Evolutionary conservation across 2,329 filamentous ascomycete genomes (phyloP), one percentile per base, ranked within the genome.

Genomic region (Pseudocercospora fijiensis): DNA sequence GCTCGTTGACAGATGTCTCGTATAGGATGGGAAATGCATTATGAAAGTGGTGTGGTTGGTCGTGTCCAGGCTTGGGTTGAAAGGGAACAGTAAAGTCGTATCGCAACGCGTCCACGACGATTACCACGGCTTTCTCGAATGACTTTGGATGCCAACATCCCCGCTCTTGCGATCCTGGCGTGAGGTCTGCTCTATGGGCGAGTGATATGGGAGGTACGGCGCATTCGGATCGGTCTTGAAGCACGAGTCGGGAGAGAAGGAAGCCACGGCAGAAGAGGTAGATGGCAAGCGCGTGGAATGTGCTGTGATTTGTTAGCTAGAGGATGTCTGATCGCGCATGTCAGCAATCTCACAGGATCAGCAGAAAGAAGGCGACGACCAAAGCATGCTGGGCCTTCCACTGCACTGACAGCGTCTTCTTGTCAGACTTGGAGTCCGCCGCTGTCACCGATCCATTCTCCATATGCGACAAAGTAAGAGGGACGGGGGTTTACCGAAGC

Each of bases 101-200:
- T 65, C 95, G 89, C 63, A 99, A 83, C 59, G 95, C 95, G 77
- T 99, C 95, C 63, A 99, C 90, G 57, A 99, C 81, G 61, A 99
- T 85, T 24, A 99, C 85, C 53, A 99, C 88, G 10, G 94, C 93
- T 75, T 93, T 95, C 67, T 96, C 86, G 75, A 98, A 99, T 1
- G 88, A 91, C 80, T 92, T 96, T 33, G 92, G 91, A 76, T 98
- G 92, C 95, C 95, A 99, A 83, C 95, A 99, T 68, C 95, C 95
- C 62, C 84, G 82, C 22, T 85, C 76, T 22, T 77, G 68, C 27
- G 78, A 76, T 43, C 79, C 79, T 1, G 78, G 70, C 18, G 69
- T 72, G 63, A 80, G 76, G 20, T 49, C 51, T 65, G 30, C 69
- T 73, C 28, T 56, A 37, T 69, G 64, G 22, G 59, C 60, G 20